A percentile compares a stretch with the other conserved stretches of the same genome.
Conservation (phyloP, 2,329 filamentous ascomycete species). For the Xylariaceae sp. region DNA sequence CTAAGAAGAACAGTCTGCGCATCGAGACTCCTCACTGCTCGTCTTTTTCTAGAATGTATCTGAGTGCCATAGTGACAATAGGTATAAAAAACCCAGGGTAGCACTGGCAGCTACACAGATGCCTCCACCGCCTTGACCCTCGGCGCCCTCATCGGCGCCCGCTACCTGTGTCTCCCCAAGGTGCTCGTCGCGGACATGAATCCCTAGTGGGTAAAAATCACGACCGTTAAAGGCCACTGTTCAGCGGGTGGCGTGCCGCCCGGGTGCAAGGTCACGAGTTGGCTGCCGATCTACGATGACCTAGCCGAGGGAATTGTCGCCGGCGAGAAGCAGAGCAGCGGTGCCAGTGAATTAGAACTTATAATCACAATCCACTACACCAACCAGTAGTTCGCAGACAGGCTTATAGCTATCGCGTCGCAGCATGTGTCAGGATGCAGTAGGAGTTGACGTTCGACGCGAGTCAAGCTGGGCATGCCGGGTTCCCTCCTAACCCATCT, state of each 20-base stretch:
- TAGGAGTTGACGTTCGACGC: conserved; percentile 20
- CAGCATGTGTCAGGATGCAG: conserved; percentile 15
- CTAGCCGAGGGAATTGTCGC: conserved; percentile 19
- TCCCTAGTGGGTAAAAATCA: conserved; percentile 21
- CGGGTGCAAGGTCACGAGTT: conserved; percentile 10
- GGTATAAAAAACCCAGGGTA: no score
- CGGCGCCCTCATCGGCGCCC: conserved; percentile 17
- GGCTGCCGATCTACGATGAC: conserved; percentile 18
- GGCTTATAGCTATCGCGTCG: conserved; percentile 15
- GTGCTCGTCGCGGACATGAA: conserved; percentile 22
- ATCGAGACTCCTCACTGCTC: no score
- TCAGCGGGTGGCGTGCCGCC: conserved; percentile 16
- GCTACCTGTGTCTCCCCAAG: conserved; percentile 24
- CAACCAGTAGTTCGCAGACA: conserved; percentile 21
- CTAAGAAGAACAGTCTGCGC: no score
- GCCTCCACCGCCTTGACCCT: conserved; percentile 1
- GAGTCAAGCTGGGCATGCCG: conserved; percentile 20
- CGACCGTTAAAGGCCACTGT: conserved; percentile 19
- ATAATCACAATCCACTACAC: conserved; percentile 21
- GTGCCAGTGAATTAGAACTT: conserved; percentile 4
- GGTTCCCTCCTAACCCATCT: conserved; percentile 20
- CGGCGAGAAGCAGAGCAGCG: conserved; percentile 5
- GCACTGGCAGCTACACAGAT: not conserved
- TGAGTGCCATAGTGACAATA: no score
- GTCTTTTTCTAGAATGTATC: no score